Evolutionary conservation across 169 alveolate species (phyloP).

Genomic region (Cryptosporidium canis): DNA sequence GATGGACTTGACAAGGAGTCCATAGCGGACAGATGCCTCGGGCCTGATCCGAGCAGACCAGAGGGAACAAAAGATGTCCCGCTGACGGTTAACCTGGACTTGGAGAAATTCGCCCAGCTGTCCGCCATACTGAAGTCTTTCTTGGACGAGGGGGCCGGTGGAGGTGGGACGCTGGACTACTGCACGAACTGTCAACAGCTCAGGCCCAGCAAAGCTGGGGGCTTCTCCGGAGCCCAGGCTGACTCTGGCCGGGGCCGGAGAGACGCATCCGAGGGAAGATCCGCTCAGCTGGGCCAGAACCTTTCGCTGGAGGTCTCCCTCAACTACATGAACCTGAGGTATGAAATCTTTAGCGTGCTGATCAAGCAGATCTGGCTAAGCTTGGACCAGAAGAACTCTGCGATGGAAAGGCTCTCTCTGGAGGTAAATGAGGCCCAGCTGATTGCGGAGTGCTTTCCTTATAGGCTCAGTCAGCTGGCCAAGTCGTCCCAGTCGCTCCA

Average conservation of each 20-base stretch:
- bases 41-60: not conserved
- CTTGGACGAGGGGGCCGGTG: not conserved
- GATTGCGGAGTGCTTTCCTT: constrained; percentile 28
- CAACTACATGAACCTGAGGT: constrained; percentile 8
- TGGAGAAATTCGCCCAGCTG: not conserved
- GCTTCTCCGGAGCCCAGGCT: not conserved
- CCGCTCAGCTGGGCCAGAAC: not conserved
- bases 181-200: not conserved
- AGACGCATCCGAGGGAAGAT: not conserved
- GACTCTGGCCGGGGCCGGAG: not conserved
- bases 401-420: not conserved
- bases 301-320: not conserved
- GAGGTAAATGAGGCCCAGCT: not conserved
- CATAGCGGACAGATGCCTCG: not conserved
- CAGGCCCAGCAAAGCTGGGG: not conserved
- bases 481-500: not conserved
- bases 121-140: not conserved
- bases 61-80: not conserved
- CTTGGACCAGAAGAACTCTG: not conserved
- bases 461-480: not conserved
- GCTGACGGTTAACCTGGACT: constrained; percentile 13
- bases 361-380: not conserved
- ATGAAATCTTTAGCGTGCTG: constrained; percentile 21
- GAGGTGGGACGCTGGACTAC: not conserved
- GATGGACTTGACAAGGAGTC: constrained; percentile 6